phyloP scores from a whole-genome alignment of 257 asterid species.

The Craterostigma plantagineum region DNA sequence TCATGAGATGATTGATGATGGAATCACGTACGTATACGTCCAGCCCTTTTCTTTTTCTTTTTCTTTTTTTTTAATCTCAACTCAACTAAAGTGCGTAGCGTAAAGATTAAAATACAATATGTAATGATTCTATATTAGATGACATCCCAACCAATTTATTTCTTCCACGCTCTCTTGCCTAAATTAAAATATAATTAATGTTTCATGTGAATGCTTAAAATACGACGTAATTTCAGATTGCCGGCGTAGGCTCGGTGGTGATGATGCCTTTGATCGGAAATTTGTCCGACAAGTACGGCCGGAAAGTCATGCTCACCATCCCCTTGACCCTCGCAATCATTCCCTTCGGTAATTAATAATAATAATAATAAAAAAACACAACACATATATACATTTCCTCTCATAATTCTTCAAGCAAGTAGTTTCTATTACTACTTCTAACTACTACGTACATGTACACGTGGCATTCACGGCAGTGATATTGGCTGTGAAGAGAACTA shows the following conservation, averaged over 20 bases:
- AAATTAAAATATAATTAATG: too few relatives aligned
- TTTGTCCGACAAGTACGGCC: constrained; percentile 36
- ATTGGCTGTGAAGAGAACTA: constrained; percentile 31
- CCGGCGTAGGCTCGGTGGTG: too few relatives aligned
- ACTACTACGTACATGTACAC: neutral
- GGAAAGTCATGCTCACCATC: constrained; percentile 26
- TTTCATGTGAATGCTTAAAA: neutral
- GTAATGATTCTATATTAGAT: too few relatives aligned
- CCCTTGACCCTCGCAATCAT: constrained; percentile 27
- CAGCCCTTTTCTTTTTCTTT: too few relatives aligned
- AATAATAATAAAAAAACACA: neutral
- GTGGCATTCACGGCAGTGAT: constrained; percentile 18
- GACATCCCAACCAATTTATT: neutral
- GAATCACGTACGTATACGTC: too few relatives aligned
- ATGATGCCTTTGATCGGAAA: constrained; percentile 47
- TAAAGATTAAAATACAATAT: too few relatives aligned
- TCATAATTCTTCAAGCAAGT: neutral
- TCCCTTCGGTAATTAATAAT: constrained; percentile 20
- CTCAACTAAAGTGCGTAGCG: too few relatives aligned
- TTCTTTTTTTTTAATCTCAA: too few relatives aligned
- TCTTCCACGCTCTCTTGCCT: neutral
- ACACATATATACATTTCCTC: neutral
- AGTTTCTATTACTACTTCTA: too few relatives aligned
- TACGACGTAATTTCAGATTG: constrained; percentile 15
- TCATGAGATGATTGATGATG: too few relatives aligned